phyloP scores from a whole-genome alignment of 257 asterid species.

The Nicotiana tabacum region DNA sequence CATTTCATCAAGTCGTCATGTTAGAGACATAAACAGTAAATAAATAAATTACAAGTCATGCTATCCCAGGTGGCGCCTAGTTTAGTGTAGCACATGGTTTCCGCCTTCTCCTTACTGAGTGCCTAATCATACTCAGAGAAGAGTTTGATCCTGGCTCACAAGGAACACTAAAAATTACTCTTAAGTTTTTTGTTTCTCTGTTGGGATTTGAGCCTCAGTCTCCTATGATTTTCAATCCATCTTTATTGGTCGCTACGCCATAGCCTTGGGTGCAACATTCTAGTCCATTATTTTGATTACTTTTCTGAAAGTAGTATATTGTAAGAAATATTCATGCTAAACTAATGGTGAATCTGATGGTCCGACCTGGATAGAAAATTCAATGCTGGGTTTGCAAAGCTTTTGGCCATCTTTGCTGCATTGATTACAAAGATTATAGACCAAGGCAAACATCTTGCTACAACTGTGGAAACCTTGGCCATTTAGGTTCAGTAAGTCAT shows the following conservation, averaged over 20 bases:
- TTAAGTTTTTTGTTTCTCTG: neutral
- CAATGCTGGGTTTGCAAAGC: slow-evolving; percentile 1
- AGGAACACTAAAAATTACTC: neutral
- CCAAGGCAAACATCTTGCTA: neutral
- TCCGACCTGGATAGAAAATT: neutral
- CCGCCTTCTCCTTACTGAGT: neutral
- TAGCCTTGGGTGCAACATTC: neutral
- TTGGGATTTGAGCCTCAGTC: neutral
- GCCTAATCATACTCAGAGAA: neutral
- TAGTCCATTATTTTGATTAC: neutral
- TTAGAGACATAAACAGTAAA: neutral
- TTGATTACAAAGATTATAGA: neutral
- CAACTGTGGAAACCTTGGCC: neutral
- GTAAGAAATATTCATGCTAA: neutral
- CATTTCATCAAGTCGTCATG: neutral
- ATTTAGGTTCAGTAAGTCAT: slow-evolving; percentile 1
- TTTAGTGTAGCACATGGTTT: neutral
- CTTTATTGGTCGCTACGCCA: neutral
- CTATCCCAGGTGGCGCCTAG: neutral
- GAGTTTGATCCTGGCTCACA: neutral
- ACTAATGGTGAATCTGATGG: neutral
- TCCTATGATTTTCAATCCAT: neutral
- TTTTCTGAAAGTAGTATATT: neutral
- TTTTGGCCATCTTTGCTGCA: neutral
- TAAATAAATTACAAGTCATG: neutral